phyloP scores from a whole-genome alignment of 202 grass and related monocot species.

The Elaeis oleifera region DNA sequence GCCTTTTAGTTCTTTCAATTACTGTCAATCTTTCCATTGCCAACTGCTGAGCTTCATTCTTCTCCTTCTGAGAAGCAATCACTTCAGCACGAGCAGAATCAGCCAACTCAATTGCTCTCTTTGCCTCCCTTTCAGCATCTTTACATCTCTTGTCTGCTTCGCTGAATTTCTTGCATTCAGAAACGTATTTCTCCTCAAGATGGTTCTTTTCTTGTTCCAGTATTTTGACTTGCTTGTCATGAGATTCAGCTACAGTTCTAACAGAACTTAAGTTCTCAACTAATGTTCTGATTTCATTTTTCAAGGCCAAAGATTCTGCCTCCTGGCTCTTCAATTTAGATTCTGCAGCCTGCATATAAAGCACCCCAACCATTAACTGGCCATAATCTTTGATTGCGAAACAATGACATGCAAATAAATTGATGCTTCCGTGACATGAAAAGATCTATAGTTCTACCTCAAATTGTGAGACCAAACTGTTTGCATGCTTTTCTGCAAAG shows the following conservation, averaged over 20 bases:
- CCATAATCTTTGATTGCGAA: no score
- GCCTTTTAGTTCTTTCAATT: constrained; percentile 53
- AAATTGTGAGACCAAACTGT: constrained; percentile 36
- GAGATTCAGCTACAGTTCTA: constrained; percentile 42
- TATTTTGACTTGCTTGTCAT: constrained; percentile 66
- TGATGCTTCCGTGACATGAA: neutral
- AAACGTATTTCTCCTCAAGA: constrained; percentile 56
- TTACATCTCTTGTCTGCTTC: constrained; percentile 48
- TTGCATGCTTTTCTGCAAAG: constrained; percentile 38
- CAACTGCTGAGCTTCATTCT: constrained; percentile 42
- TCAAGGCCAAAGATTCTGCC: constrained; percentile 42
- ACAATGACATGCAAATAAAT: neutral
- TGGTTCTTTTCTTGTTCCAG: constrained; percentile 81
- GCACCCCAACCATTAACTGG: neutral
- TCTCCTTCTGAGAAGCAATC: constrained; percentile 43
- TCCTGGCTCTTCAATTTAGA: constrained; percentile 35
- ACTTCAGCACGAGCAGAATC: constrained; percentile 50
- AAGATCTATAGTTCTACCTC: constrained; percentile 28
- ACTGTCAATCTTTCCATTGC: constrained; percentile 54
- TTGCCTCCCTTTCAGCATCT: constrained; percentile 52
- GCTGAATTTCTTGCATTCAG: constrained; percentile 60
- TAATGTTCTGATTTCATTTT: constrained; percentile 68
- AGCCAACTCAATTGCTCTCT: constrained; percentile 41
- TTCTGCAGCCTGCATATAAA: constrained; percentile 41
- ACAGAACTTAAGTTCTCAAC: constrained; percentile 40